Percentiles rank a stretch among this genome's conserved stretches.
Conservation (phyloP, 441 rosid genomes). For the Adansonia grandidieri region DNA sequence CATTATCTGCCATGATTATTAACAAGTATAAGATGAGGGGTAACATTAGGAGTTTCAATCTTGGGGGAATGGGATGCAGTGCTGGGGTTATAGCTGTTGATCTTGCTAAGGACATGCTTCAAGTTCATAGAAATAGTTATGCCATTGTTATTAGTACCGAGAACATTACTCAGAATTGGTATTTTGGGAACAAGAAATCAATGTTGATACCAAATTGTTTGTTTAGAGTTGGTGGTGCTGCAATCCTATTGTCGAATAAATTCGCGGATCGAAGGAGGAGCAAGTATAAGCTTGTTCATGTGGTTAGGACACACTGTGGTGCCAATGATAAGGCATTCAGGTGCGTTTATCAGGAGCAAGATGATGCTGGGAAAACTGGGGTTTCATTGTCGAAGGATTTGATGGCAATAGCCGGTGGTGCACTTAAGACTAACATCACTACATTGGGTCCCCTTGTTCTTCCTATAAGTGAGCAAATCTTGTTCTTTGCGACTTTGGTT, state of each 20-base stretch:
- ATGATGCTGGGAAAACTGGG: slow-evolving; percentile 76
- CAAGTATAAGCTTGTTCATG: slow-evolving; percentile 23
- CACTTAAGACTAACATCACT: slow-evolving; percentile 78
- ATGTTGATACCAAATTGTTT: slow-evolving; percentile 21
- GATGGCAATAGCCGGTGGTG: slow-evolving; percentile 82
- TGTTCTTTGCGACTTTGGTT: slow-evolving; percentile 67
- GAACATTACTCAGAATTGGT: too few relatives aligned
- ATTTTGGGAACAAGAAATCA: too few relatives aligned
- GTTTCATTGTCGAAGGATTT: slow-evolving; percentile 84
- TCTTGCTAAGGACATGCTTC: slow-evolving; percentile 65
- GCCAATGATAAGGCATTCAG: slow-evolving; percentile 78
- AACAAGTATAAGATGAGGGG: slow-evolving; percentile 83
- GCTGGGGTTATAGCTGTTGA: too few relatives aligned
- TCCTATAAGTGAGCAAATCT: slow-evolving; percentile 80
- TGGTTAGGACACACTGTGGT: slow-evolving; percentile 80
- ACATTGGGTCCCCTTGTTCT: slow-evolving; percentile 88
- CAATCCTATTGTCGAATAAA: slow-evolving; percentile 70
- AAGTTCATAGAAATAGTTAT: slow-evolving; percentile 75
- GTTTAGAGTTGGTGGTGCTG: slow-evolving; percentile 81
- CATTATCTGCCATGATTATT: slow-evolving; percentile 74
- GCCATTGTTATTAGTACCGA: slow-evolving; percentile 64
- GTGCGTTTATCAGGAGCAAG: slow-evolving; percentile 92
- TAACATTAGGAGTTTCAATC: slow-evolving; percentile 69
- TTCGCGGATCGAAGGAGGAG: slow-evolving; percentile 54
- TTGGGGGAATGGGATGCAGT: slow-evolving; percentile 78